These are phyloP conservation scores for Neonectria neomacrospora DNA, from an alignment of 2,329 filamentous ascomycete genomes.

Conservation along the genomic window DNA sequence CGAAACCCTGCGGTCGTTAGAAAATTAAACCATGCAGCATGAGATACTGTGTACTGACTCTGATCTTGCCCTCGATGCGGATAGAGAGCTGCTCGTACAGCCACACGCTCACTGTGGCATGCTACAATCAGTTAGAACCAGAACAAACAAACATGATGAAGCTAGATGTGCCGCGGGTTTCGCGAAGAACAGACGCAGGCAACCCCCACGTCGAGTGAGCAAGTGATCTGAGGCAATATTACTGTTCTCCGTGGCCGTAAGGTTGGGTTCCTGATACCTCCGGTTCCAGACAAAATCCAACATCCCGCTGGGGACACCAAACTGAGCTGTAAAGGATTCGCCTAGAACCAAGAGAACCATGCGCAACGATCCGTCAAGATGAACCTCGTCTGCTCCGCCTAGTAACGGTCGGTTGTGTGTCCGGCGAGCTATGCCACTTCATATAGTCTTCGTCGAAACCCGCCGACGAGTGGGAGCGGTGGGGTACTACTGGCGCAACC, in stretches of 20 bases:
- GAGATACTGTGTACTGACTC: conserved; percentile 67
- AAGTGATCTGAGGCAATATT: background rate
- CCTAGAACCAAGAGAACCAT: background rate
- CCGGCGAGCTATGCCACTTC: conserved; percentile 10
- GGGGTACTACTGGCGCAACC: conserved; percentile 15
- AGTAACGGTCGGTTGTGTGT: background rate
- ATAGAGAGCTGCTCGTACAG: conserved; percentile 95
- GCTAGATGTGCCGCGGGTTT: background rate
- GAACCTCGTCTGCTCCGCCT: background rate
- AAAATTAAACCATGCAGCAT: background rate
- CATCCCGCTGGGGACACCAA: background rate
- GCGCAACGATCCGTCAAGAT: background rate
- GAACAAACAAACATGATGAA: background rate
- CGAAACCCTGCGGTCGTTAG: conserved; percentile 78
- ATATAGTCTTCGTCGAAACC: conserved; percentile 31
- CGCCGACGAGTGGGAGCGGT: conserved; percentile 25
- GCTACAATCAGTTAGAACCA: conserved; percentile 56
- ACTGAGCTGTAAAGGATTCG: background rate
- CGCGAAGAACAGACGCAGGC: conserved; percentile 9
- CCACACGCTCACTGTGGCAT: conserved; percentile 92
- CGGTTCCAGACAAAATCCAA: background rate
- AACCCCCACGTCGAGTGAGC: background rate
- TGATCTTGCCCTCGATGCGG: conserved; percentile 95
- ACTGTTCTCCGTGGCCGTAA: background rate
- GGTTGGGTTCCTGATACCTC: background rate